Evolutionary conservation across 208 protist species (phyloP).

Genomic region (Balamuthia mandrillaris): DNA sequence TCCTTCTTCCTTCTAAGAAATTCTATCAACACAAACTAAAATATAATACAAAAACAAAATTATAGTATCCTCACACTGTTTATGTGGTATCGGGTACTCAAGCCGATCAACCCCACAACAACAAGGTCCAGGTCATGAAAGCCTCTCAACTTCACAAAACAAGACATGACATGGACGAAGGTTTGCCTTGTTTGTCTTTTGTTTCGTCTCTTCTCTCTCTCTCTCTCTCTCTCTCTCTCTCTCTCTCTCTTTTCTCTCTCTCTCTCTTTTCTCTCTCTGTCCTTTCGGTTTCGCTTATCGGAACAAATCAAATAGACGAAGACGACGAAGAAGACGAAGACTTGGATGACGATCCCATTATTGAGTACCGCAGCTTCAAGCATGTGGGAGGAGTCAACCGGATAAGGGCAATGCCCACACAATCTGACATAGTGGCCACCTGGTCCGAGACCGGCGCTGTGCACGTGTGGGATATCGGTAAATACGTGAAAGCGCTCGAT

Average conservation of each 20-base stretch:
- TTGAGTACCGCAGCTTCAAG: slow-evolving; percentile 78
- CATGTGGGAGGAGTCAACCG: slow-evolving; percentile 86
- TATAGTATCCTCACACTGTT: slow-evolving; percentile 84
- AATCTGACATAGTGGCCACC: slow-evolving; percentile 83
- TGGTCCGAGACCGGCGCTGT: slow-evolving; percentile 91
- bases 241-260: background rate
- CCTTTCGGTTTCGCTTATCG: background rate
- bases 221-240: background rate
- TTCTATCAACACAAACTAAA: background rate
- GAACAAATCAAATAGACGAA: background rate
- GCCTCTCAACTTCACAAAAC: slow-evolving; percentile 87
- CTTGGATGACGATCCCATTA: slow-evolving; percentile 75
- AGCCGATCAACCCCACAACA: slow-evolving; percentile 82
- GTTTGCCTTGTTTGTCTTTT: background rate
- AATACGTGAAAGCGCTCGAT: slow-evolving; percentile 75
- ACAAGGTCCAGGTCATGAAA: slow-evolving; percentile 90
- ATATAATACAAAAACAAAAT: too few relatives aligned
- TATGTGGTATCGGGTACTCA: slow-evolving; percentile 92
- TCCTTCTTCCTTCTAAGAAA: background rate
- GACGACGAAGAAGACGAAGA: slow-evolving; percentile 61
- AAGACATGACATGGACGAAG: slow-evolving; percentile 78
- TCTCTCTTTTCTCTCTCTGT: background rate
- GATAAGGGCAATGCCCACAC: slow-evolving; percentile 78
- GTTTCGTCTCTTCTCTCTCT: background rate
- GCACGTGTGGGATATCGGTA: slow-evolving; percentile 85